These are phyloP conservation scores for Pythium volutum DNA, from an alignment of 352 stramenopile genomes.

Conservation along the genomic window DNA sequence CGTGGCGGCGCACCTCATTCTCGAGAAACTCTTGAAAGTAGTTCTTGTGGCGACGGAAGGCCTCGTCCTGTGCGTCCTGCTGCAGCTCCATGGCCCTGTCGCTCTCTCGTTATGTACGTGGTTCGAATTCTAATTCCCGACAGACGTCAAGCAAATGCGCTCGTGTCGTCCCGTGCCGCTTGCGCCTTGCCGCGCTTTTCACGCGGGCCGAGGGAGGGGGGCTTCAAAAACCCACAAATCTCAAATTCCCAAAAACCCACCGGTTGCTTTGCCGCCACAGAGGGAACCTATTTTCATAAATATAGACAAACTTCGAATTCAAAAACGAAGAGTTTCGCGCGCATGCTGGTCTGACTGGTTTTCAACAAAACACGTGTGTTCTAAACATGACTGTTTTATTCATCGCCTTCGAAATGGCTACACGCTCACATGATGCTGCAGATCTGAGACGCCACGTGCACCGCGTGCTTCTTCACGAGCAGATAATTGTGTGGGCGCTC, in stretches of 20 bases:
- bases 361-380: background rate
- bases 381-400: conserved; percentile 12
- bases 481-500: conserved; percentile 74
- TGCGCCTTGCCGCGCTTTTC: conserved; percentile 19
- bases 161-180: background rate
- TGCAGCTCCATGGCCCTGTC: conserved; percentile 61
- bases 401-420: conserved; percentile 13
- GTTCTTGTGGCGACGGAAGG: conserved; percentile 84
- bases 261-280: background rate
- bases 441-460: conserved; percentile 51
- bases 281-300: conserved; percentile 4
- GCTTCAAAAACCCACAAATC: conserved; percentile 15
- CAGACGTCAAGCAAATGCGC: too few species aligned
- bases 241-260: conserved; percentile 21
- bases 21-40: conserved; percentile 85
- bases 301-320: conserved; percentile 26
- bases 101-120: too few species aligned
- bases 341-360: conserved; percentile 2
- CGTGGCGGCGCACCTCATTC: conserved; percentile 44
- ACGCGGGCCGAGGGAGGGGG: background rate
- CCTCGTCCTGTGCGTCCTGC: conserved; percentile 81
- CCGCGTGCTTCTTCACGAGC: conserved; percentile 60
- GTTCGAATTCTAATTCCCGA: too few species aligned
- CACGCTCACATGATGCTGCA: conserved; percentile 59
- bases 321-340: conserved; percentile 19